A percentile compares a stretch with the other conserved stretches of the same genome.
Conservation (phyloP, 2,329 filamentous ascomycete genomes). For the Elsinoe ampelina region DNA sequence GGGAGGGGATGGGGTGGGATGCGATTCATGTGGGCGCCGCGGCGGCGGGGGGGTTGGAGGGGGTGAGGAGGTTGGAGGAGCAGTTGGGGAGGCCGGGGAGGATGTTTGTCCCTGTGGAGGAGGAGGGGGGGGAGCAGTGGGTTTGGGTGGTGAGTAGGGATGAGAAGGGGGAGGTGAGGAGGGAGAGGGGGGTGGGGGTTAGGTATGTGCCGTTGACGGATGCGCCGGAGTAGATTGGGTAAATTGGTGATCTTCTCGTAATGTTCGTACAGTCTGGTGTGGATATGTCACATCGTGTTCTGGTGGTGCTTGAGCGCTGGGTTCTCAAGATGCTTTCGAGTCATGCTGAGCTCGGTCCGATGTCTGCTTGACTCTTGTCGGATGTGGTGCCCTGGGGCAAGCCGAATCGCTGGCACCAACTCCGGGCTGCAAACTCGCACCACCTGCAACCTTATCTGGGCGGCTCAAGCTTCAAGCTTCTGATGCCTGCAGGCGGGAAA, state of each 20-base stretch:
- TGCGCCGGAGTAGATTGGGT: constrained; percentile 35
- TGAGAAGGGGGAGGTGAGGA: constrained; percentile 50
- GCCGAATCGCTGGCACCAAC: not conserved
- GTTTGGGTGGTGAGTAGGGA: constrained; percentile 71
- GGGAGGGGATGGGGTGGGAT: constrained; percentile 57
- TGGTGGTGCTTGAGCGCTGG: no score
- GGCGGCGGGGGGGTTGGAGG: constrained; percentile 60
- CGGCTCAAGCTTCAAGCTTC: not conserved
- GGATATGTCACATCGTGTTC: no score
- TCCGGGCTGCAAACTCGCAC: no score
- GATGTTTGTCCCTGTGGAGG: constrained; percentile 69
- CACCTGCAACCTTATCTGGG: constrained; percentile 1
- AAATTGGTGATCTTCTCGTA: no score
- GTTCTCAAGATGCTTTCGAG: not conserved
- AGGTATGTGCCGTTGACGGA: constrained; percentile 71
- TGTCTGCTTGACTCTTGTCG: not conserved
- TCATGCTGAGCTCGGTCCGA: not conserved
- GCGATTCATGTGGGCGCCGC: constrained; percentile 93
- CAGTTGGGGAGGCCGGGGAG: constrained; percentile 72
- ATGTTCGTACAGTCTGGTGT: no score
- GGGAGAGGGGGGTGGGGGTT: constrained; percentile 58
- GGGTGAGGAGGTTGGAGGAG: constrained; percentile 59
- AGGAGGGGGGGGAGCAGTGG: constrained; percentile 48
- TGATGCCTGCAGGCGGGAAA: not conserved
- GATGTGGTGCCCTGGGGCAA: not conserved